These are phyloP conservation scores for Pythium aristosporum DNA, from an alignment of 352 stramenopile species.

Conservation along the genomic window DNA sequence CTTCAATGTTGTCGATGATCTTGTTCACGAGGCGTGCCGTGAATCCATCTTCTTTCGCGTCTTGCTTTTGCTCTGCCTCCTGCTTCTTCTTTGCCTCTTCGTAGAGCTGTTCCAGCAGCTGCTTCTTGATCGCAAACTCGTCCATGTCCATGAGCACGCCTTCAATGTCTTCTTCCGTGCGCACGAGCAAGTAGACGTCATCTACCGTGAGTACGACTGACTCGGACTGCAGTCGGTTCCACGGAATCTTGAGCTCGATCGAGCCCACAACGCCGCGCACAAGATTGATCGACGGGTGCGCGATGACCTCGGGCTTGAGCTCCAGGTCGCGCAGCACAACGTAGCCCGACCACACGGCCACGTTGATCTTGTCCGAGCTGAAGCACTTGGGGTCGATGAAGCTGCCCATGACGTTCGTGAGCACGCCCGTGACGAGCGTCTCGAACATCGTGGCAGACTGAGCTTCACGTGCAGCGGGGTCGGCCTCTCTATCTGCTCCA, in stretches of 20 bases:
- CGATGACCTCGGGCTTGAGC: conserved; percentile 75
- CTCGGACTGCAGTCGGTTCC: conserved; percentile 86
- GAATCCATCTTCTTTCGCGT: conserved; percentile 61
- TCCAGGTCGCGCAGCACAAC: conserved; percentile 82
- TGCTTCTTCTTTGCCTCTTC: conserved; percentile 61
- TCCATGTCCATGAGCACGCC: conserved; percentile 70
- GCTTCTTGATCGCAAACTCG: conserved; percentile 84
- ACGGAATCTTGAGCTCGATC: conserved; percentile 90
- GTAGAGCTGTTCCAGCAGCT: conserved; percentile 81
- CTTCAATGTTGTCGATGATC: conserved; percentile 89
- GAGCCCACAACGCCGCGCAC: conserved; percentile 79
- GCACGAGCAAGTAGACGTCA: conserved; percentile 81
- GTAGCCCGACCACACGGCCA: conserved; percentile 85
- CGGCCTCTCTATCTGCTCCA: not conserved
- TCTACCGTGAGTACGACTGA: conserved; percentile 86
- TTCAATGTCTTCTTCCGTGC: conserved; percentile 81
- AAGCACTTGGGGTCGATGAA: conserved; percentile 89
- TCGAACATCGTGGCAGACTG: conserved; percentile 64
- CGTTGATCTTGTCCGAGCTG: conserved; percentile 87
- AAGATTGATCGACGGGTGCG: conserved; percentile 59
- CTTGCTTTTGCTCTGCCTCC: conserved; percentile 33
- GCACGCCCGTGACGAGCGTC: conserved; percentile 80
- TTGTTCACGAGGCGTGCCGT: conserved; percentile 80
- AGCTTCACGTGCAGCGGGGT: not conserved
- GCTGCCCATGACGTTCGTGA: conserved; percentile 83